phyloP scores from a whole-genome alignment of 78 protist species.

The Mantamonas sphyraenae region DNA sequence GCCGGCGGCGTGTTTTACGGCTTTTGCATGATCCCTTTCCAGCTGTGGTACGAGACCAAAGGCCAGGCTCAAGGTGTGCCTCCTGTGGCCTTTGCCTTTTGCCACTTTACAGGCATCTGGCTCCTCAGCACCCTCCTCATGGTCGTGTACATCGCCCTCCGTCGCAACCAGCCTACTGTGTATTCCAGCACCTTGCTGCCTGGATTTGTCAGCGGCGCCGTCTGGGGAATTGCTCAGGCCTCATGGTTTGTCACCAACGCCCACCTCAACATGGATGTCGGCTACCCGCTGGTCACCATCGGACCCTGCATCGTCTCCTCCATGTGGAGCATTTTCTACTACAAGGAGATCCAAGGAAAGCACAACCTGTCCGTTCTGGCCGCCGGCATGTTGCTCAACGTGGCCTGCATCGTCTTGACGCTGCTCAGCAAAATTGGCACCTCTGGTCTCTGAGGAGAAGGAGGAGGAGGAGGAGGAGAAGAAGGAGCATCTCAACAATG shows the following conservation, averaged over 20 bases:
- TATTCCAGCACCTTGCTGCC: not conserved
- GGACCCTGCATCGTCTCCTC: constrained; percentile 29
- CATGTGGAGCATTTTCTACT: constrained; percentile 14
- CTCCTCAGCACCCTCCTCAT: not conserved
- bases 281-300: constrained; percentile 24
- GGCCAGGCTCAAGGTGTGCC: not conserved
- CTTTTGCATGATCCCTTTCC: not conserved
- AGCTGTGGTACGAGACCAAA: not conserved
- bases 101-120: not conserved
- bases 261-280: constrained; percentile 1
- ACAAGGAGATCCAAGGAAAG: constrained; percentile 26
- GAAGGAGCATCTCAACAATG: too few relatives aligned
- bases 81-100: not conserved
- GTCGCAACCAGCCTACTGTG: not conserved
- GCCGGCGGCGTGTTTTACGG: too few relatives aligned
- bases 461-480: too few relatives aligned
- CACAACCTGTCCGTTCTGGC: constrained; percentile 1
- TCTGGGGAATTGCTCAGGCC: constrained; percentile 21
- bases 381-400: not conserved
- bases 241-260: constrained; percentile 16
- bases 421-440: too few relatives aligned
- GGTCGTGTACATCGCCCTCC: not conserved
- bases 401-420: not conserved
- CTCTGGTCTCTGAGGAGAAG: too few relatives aligned
- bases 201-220: constrained; percentile 18